Evolutionary conservation across 495 filamentous ascomycete genomes (phyloP), one percentile per base, ranked within the genome.

Genomic region (Penicillium ochrochloron): DNA sequence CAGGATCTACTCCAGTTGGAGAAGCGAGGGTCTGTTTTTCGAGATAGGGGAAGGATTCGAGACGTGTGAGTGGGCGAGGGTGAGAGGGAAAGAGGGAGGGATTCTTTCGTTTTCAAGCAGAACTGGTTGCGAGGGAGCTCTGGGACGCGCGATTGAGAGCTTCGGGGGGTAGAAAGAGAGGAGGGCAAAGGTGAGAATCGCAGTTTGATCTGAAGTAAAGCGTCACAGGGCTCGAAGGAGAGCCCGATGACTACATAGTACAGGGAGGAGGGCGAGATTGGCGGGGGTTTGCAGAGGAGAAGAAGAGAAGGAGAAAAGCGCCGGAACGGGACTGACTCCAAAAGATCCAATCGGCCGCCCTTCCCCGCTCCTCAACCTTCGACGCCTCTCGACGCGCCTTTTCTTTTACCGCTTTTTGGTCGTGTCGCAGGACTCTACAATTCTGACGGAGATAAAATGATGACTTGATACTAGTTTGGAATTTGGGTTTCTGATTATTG

Each of bases 161-260:
- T 73, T 61, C 57, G 53, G 34, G 41, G 31, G 53, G 70, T 19
- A 64, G 57, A 66, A 66, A 21, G 61, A 59, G 57, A 70, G 56
- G 51, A 60, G 52, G 63, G 68, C 64, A 69, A 72, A 61, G 63
- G 64, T 63, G 68, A 33, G 58, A 69, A 64, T 69, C 69, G 66
- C 73, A 80, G 70, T 73, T 72, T 65, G 51, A 63, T 67, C 37
- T 60, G 61, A 69, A 69, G 66, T 62, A 69, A 57, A 60, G 66
- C 70, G 73, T 73, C 74, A 68, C 65, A 59, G 68, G 79, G 78
- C 79, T 77, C 74, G 67, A 66, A 65, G 53, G 61, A 74, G 66
- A 73, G 75, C 72, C 70, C 70, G 74, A 73, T 65, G 74, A 75
- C 80, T 80, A 79, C 78, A 78, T 83, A 83, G 78, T 81, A 75